Base-by-base conservation (phyloP, 305 asterid species). In the Lippia alba region DNA sequence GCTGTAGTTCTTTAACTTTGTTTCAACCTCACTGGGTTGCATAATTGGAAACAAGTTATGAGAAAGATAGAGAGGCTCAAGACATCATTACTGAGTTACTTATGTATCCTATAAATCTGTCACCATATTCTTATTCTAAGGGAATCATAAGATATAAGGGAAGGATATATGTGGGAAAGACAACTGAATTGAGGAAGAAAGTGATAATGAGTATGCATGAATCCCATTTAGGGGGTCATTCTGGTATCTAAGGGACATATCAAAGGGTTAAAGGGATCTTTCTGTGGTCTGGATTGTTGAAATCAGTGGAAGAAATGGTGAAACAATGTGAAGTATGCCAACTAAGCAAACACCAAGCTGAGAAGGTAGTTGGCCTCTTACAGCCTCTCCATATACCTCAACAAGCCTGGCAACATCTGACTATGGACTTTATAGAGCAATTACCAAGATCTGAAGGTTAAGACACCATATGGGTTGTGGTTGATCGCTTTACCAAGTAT, bases 391-490 rank as follows among this genome's bases (percentile, higher is more conserved):
- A 54, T 9, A 4, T 67, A 0, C 55, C 50, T 1, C 11, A 24
- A 0, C 66, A 59, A 11, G 66, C 59, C 1, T 69, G 66, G 66
- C n/a, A 10, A 0, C 17, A 24, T 1, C 0, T 69, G 0, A 4
- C 50, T 30, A 69, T 69, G 74, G 66, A 69, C 12, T 69, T 69
- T 11, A 69, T 69, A 7, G 60, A 58, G 6, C 15, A 33, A 1
- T 8, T 69, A 0, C 57, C 74, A 0, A 16, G 0, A 0, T 69
- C 66, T 0, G 55, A n/a, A 24, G 5, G 74, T 49, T 0, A 58
- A 24, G 10, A n/a, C n/a, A n/a, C n/a, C n/a, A n/a, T n/a, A n/a
- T n/a, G n/a, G n/a, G n/a, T n/a, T n/a, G n/a, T n/a, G n/a, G n/a
- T n/a, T n/a, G n/a, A n/a, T n/a, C n/a, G n/a, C n/a, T n/a, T n/a